These are phyloP conservation scores for Nitzschia palea DNA, from an alignment of 108 stramenopile species.

Conservation along the genomic window DNA sequence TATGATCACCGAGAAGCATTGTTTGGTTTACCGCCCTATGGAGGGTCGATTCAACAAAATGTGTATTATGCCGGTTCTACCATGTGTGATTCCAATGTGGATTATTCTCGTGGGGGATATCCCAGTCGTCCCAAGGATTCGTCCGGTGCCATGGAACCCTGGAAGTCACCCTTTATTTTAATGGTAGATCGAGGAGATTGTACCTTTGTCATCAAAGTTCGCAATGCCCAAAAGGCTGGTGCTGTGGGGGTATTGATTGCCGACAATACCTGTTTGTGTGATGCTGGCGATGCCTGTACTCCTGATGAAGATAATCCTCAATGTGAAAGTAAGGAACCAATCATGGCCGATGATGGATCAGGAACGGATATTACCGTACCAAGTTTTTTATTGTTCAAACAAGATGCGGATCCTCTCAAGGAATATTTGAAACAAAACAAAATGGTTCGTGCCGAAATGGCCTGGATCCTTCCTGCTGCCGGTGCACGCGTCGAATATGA, in stretches of 20 bases:
- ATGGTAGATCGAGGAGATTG: slow-evolving; percentile 94
- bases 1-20: slow-evolving; percentile 92
- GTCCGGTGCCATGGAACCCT: slow-evolving; percentile 50
- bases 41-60: slow-evolving; percentile 83
- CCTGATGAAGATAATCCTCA: slow-evolving; percentile 7
- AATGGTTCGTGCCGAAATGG: slow-evolving; percentile 79
- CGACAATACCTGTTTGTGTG: slow-evolving; percentile 88
- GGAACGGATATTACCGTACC: slow-evolving; percentile 93
- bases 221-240: slow-evolving; percentile 89
- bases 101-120: slow-evolving; percentile 52
- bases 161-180: slow-evolving; percentile 83
- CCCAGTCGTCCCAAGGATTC: slow-evolving; percentile 50
- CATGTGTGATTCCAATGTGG: slow-evolving; percentile 64
- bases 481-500: slow-evolving; percentile 94
- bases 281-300: slow-evolving; percentile 25
- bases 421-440: slow-evolving; percentile 58
- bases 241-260: slow-evolving; percentile 93
- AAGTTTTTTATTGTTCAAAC: slow-evolving; percentile 82
- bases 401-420: slow-evolving; percentile 80
- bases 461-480: slow-evolving; percentile 77
- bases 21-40: slow-evolving; percentile 93
- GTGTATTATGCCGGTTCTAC: slow-evolving; percentile 79
- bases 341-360: slow-evolving; percentile 97
- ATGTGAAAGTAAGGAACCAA: slow-evolving; percentile 83
- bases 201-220: slow-evolving; percentile 77